Evolutionary conservation across 805 yeast genomes (phyloP).

Genomic region (Candida cerambycidarum): DNA sequence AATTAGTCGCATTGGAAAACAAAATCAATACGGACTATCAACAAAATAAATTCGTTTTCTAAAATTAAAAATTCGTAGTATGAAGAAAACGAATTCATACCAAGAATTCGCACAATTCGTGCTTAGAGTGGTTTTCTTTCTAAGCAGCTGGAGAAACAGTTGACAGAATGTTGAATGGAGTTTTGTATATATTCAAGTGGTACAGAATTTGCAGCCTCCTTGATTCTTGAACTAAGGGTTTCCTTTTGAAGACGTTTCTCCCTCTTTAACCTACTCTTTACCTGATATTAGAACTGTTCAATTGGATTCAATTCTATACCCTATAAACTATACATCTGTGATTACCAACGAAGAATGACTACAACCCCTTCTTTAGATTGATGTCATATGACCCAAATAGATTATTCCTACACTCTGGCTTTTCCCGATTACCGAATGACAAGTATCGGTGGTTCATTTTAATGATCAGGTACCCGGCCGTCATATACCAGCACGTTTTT

Average conservation of each 20-base stretch:
- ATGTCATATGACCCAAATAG: neutral
- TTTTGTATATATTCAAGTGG: slow-evolving; percentile 7
- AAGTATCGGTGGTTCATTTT: neutral
- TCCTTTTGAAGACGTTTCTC: slow-evolving; percentile 4
- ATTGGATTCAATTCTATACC: slow-evolving; percentile 14
- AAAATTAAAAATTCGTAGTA: no score
- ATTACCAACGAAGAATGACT: neutral
- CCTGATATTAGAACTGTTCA: slow-evolving; percentile 15
- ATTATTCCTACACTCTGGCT: neutral
- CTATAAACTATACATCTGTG: no score
- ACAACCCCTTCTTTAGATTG: neutral
- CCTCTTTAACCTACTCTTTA: slow-evolving; percentile 8
- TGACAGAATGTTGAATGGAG: neutral
- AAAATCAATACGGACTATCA: no score
- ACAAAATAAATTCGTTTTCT: no score
- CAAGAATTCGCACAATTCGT: no score
- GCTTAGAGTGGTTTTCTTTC: neutral
- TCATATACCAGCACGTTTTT: neutral
- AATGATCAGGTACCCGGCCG: neutral
- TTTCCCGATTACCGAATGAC: neutral
- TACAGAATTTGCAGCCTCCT: neutral
- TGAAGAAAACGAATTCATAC: no score
- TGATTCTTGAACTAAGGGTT: slow-evolving; percentile 8
- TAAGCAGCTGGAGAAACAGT: neutral
- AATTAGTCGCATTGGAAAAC: no score